Evolutionary conservation across 176 grass and related monocot species (phyloP), one percentile per base, ranked within the genome.

Genomic region (Poa pratensis): DNA sequence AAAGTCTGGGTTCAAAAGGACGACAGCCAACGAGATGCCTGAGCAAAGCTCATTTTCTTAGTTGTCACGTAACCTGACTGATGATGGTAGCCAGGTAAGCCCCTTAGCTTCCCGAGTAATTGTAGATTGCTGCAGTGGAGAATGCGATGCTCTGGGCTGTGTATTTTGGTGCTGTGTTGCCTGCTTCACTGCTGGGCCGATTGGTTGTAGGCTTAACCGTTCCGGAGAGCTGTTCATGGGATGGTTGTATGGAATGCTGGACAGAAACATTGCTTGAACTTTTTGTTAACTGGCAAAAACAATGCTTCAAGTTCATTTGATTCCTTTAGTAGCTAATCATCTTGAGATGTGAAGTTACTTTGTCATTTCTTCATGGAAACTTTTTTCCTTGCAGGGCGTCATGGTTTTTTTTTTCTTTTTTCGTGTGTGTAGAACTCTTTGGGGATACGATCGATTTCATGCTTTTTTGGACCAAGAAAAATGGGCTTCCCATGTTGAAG

Each of bases 1-100:
- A 99, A 94, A 87, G 89, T 99, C 69, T 99, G 96, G 96, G 86
- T 86, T 58, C 96, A 96, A 73, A 91, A 94, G 81, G 88, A 87
- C 17, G 90, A 82, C 71, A 78, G 90, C 64, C 83, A 88, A 85
- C 16, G 32, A 75, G 49, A 65, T 34, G 77, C 18, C 8, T 92
- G 70, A 86, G 64, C 39, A 24, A 63, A 16, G 80, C 13, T 86
- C 83, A 60, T 49, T 77, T 62, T 71, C 37, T 40, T 57, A 13
- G 34, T 68, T 81, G 32, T 66, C 75, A 62, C 73, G 16, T 69
- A 76, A 78, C 78, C 75, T 86, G 65, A 83, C 60, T 92, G 75
- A 60, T 63, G 67, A 46, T 77, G 69, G 62, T 89, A 43, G 70
- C 43, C 71, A 74, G 69, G 75, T 79, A 67, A 90, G 68, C 37